phyloP scores from a whole-genome alignment of 345 rosid species.

The Rhizophora mangle region DNA sequence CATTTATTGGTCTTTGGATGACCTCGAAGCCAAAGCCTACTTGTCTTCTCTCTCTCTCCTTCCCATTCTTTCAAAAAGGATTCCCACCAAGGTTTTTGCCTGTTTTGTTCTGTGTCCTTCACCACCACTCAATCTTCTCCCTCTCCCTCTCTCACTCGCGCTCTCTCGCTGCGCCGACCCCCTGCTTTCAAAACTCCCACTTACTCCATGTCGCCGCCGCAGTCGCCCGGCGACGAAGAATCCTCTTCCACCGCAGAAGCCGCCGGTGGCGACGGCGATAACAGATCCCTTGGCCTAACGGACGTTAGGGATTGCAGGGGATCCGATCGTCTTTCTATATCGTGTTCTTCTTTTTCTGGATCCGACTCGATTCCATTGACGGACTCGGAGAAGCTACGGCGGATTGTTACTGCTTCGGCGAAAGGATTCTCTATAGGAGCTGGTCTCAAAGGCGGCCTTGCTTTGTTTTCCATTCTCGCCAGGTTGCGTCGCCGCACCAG shows the following conservation, averaged over 20 bases:
- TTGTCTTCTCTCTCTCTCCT: background rate
- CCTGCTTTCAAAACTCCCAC: slow-evolving; percentile 4
- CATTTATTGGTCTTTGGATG: background rate
- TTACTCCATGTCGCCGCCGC: slow-evolving; percentile 14
- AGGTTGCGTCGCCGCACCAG: slow-evolving; percentile 69
- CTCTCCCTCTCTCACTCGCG: background rate
- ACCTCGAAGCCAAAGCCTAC: background rate
- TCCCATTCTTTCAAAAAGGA: slow-evolving; percentile 24
- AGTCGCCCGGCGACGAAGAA: slow-evolving; percentile 24
- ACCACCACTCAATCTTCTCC: background rate
- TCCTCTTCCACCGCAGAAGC: slow-evolving; percentile 23
- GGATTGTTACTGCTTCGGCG: slow-evolving; percentile 58
- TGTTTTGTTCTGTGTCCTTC: background rate
- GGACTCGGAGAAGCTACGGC: slow-evolving; percentile 64
- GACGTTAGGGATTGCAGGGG: slow-evolving; percentile 39
- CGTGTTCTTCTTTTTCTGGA: slow-evolving; percentile 24
- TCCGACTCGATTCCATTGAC: slow-evolving; percentile 28
- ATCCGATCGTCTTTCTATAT: slow-evolving; percentile 30
- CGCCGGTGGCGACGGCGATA: slow-evolving; percentile 16
- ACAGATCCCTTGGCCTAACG: slow-evolving; percentile 11
- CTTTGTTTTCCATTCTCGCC: slow-evolving; percentile 69
- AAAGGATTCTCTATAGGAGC: slow-evolving; percentile 94
- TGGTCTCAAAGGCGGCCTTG: slow-evolving; percentile 90
- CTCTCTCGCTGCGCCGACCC: background rate
- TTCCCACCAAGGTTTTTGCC: slow-evolving; percentile 46